Evolutionary conservation across 352 stramenopile genomes (phyloP).

Genomic region (Elongisporangium anandrum): DNA sequence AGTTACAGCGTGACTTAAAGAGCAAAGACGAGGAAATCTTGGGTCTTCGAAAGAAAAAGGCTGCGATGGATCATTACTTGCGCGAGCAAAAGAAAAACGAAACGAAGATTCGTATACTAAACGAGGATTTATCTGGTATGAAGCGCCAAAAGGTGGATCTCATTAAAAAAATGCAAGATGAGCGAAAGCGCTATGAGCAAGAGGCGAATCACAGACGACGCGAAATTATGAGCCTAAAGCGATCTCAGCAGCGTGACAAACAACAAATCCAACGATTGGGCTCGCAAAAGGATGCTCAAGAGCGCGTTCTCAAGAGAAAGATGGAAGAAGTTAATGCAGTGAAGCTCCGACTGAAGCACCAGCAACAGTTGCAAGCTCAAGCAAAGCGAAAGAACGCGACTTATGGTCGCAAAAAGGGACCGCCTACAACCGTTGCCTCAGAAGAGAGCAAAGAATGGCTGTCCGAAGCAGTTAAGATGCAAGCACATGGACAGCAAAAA

Average conservation of each 20-base stretch:
- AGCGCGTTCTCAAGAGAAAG: slow-evolving; percentile 83
- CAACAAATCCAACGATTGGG: slow-evolving; percentile 80
- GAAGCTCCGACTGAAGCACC: slow-evolving; percentile 81
- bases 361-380: slow-evolving; percentile 71
- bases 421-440: not conserved
- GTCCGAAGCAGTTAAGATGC: slow-evolving; percentile 79
- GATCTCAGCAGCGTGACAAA: slow-evolving; percentile 76
- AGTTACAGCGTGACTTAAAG: slow-evolving; percentile 73
- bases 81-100: slow-evolving; percentile 86
- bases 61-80: slow-evolving; percentile 78
- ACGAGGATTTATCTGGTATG: slow-evolving; percentile 81
- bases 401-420: slow-evolving; percentile 43
- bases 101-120: slow-evolving; percentile 76
- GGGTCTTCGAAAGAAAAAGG: slow-evolving; percentile 75
- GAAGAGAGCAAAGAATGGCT: slow-evolving; percentile 55
- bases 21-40: slow-evolving; percentile 73
- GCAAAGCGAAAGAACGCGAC: slow-evolving; percentile 59
- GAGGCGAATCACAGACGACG: slow-evolving; percentile 71
- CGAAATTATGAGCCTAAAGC: slow-evolving; percentile 80
- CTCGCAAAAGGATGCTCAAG: slow-evolving; percentile 79
- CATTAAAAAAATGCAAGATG: slow-evolving; percentile 84
- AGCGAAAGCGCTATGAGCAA: slow-evolving; percentile 81
- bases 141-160: slow-evolving; percentile 88
- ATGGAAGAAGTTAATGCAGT: slow-evolving; percentile 82
- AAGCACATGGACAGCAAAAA: slow-evolving; percentile 80